Percentiles rank a stretch among this genome's conserved stretches.
phyloP scores from a whole-genome alignment of 106 monocot genomes.

The Amphibolis antarctica region DNA sequence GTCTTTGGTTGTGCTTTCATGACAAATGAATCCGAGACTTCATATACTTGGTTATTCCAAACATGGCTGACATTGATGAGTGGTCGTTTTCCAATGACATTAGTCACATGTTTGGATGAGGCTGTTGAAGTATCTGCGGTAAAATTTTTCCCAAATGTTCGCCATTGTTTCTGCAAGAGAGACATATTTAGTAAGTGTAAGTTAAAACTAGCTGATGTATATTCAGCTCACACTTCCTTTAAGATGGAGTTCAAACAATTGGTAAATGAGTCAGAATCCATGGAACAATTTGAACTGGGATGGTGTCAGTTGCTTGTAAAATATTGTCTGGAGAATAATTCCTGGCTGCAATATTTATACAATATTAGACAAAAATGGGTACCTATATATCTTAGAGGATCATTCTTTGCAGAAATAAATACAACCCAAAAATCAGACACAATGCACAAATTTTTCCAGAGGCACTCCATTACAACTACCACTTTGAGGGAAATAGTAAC shows the following conservation, averaged over 20 bases:
- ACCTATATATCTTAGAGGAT: slow-evolving; percentile 49
- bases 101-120: slow-evolving; percentile 34
- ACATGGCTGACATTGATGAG: slow-evolving; percentile 73
- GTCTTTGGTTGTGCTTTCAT: slow-evolving; percentile 82
- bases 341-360: slow-evolving; percentile 52
- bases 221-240: slow-evolving; percentile 32
- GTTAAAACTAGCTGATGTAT: slow-evolving; percentile 49
- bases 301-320: slow-evolving; percentile 47
- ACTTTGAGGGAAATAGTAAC: slow-evolving; percentile 50
- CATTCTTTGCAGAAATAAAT: slow-evolving; percentile 61
- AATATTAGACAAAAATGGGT: slow-evolving; percentile 63
- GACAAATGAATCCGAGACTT: slow-evolving; percentile 58
- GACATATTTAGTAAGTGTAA: slow-evolving; percentile 56
- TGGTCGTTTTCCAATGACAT: slow-evolving; percentile 42
- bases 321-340: slow-evolving; percentile 33
- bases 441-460: slow-evolving; percentile 77
- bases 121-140: slow-evolving; percentile 28
- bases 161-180: slow-evolving; percentile 52
- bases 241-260: slow-evolving; percentile 66
- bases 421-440: slow-evolving; percentile 39
- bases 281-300: slow-evolving; percentile 47
- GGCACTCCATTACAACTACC: slow-evolving; percentile 63
- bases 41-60: slow-evolving; percentile 80
- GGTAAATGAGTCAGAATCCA: slow-evolving; percentile 53
- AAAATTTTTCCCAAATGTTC: slow-evolving; percentile 49